phyloP scores from a whole-genome alignment of 1,284 basidiomycete species.

The Violaceomyces palustris region DNA sequence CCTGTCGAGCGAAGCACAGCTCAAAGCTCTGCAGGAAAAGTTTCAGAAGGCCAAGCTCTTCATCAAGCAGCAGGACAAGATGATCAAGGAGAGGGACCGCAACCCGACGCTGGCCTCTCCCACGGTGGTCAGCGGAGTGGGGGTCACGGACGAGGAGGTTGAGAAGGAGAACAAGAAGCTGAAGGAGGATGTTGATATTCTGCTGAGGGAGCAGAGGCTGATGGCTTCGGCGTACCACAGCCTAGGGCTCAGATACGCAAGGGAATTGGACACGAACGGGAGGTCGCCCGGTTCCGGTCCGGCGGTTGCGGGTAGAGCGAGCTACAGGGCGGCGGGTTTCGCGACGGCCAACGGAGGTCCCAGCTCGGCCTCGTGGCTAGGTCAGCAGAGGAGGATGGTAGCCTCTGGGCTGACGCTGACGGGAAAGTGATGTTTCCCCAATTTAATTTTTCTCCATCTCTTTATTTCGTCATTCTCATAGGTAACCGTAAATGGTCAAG shows the following conservation, averaged over 20 bases:
- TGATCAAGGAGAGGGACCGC: constrained; percentile 42
- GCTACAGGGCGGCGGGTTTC: too few relatives aligned
- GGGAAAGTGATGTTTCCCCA: too few relatives aligned
- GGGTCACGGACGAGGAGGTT: constrained; percentile 8
- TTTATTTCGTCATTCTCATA: too few relatives aligned
- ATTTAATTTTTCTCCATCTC: too few relatives aligned
- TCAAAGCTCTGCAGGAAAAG: constrained; percentile 71
- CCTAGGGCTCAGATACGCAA: constrained; percentile 25
- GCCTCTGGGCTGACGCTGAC: too few relatives aligned
- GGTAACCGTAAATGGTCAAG: too few relatives aligned
- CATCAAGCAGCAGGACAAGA: constrained; percentile 76
- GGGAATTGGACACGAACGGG: constrained; percentile 27
- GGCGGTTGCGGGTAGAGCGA: too few relatives aligned
- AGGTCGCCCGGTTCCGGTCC: too few relatives aligned
- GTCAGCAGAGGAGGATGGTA: too few relatives aligned
- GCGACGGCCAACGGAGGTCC: too few relatives aligned
- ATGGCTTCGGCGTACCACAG: constrained; percentile 32
- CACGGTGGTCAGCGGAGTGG: constrained; percentile 2
- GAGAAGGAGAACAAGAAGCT: constrained; percentile 14
- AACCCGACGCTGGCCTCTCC: constrained; percentile 7
- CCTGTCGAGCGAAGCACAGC: constrained; percentile 65
- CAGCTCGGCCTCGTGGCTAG: too few relatives aligned
- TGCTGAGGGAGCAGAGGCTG: constrained; percentile 26
- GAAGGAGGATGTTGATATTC: constrained; percentile 15
- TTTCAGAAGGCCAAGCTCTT: constrained; percentile 80